Conservation (phyloP, 331 rosid genomes). For the Quercus tomentella region DNA sequence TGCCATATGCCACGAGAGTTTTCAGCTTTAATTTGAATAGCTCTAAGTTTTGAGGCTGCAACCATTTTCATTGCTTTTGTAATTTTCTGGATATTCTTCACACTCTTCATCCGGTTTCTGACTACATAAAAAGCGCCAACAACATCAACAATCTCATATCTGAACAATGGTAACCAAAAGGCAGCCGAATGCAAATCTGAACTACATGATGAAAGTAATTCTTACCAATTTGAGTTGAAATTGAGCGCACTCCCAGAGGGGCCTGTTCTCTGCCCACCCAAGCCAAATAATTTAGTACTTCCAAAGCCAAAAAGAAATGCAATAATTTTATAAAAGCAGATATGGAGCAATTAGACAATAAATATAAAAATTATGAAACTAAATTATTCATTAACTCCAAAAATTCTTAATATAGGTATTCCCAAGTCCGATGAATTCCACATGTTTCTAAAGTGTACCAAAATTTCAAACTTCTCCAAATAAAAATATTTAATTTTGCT, state of each 20-base stretch:
- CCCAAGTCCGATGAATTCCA: not conserved
- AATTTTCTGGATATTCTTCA: slow-evolving; percentile 91
- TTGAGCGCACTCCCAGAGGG: slow-evolving; percentile 69
- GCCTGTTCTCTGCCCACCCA: slow-evolving; percentile 63
- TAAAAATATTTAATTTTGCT: not conserved
- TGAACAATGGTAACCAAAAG: not conserved
- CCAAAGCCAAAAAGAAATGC: not conserved
- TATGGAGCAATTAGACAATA: not conserved
- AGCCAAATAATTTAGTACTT: slow-evolving; percentile 2
- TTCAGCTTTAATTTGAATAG: slow-evolving; percentile 80
- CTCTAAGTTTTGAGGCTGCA: slow-evolving; percentile 96
- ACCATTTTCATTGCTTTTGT: slow-evolving; percentile 99
- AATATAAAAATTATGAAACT: not conserved
- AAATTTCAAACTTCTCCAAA: not conserved
- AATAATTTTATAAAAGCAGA: not conserved
- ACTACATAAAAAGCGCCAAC: slow-evolving; percentile 37
- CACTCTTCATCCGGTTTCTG: slow-evolving; percentile 97
- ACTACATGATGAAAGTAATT: slow-evolving; percentile 1
- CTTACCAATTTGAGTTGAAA: slow-evolving; percentile 94
- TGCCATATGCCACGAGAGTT: slow-evolving; percentile 98
- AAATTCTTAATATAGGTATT: not conserved
- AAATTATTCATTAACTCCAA: not conserved
- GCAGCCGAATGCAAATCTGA: not conserved
- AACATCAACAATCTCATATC: not conserved
- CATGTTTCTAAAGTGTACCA: not conserved